Base-by-base conservation (phyloP, 345 rosid genomes). In the Sisymbrium irio region DNA sequence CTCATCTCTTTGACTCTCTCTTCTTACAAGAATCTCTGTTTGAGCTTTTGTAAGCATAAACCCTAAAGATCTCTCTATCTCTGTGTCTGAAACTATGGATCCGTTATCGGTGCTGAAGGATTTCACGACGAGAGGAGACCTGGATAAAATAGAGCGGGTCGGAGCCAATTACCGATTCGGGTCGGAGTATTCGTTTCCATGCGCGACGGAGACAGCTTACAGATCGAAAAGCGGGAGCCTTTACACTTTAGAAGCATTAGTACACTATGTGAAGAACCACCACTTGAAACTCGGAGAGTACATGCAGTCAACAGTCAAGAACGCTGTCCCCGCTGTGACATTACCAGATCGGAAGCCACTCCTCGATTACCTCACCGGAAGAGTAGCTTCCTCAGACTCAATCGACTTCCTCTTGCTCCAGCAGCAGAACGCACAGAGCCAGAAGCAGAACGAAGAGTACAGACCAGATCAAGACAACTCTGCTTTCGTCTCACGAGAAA, bases 271-370 rank as follows among this genome's bases (percentile, higher is more conserved):
- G 75, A 84, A 81, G 67, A 85, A 88, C 71, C 83, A 90, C 63
- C 80, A 78, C 22, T 85, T 90, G 62, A 90, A 87, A 83, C 90
- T 78, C 84, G 85, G 96, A 10, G 93, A 90, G 6, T 92, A 92
- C 68, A 82, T 92, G 80, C 96, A 90, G 73, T 76, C 73, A 71
- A 82, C 92, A 15, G 87, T 81, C 47, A 72, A 87, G 53, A 81
- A 69, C 73, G 82, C 87, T 11, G 72, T 90, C 67, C 92, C 97
- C 25, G 58, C 93, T 45, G 88, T 95, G 19, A 88, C 93, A 14
- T 73, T 86, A 77, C 83, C 88, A 53, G 97, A 95, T 78, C 89
- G 97, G 53, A 92, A 95, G 54, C 97, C 96, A 25, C 85, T 91
- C 12, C 82, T 87, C 40, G 97, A 89, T n/a, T 92, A 86, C 80